These are phyloP conservation scores for Microbotryomycetes sp. DNA, from an alignment of 1,284 basidiomycete genomes.

Conservation along the genomic window DNA sequence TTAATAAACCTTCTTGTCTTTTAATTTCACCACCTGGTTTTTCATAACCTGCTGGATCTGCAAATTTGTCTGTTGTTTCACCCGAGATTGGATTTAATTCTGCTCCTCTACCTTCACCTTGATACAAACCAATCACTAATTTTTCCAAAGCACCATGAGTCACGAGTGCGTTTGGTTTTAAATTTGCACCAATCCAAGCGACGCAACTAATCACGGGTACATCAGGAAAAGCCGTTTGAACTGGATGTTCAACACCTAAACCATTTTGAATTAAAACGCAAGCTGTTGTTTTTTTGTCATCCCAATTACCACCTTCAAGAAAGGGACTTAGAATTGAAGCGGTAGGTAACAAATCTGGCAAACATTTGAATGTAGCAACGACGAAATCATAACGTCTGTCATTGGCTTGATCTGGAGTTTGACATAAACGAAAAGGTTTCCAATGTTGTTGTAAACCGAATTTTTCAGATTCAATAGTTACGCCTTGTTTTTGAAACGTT, in stretches of 20 bases:
- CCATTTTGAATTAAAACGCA: conserved; percentile 46
- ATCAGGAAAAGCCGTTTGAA: conserved; percentile 39
- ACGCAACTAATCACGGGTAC: conserved; percentile 44
- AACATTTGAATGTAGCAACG: conserved; percentile 13
- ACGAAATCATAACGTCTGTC: conserved; percentile 27
- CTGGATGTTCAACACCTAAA: conserved; percentile 45
- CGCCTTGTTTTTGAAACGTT: conserved; percentile 17
- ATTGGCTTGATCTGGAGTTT: conserved; percentile 25
- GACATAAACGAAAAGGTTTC: conserved; percentile 32
- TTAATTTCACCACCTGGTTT: not conserved
- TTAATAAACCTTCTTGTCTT: conserved; percentile 34
- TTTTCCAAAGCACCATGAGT: conserved; percentile 36
- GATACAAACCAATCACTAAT: conserved; percentile 43
- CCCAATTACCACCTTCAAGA: conserved; percentile 16
- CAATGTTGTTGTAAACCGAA: conserved; percentile 15
- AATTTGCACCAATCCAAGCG: conserved; percentile 47
- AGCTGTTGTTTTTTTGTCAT: not conserved
- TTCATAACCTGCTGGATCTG: conserved; percentile 29
- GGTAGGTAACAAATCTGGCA: conserved; percentile 30
- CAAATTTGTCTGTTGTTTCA: conserved; percentile 8
- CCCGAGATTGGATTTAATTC: conserved; percentile 4
- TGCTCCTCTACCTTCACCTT: conserved; percentile 15
- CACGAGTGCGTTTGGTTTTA: conserved; percentile 38
- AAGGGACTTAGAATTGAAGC: conserved; percentile 30
- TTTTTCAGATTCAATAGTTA: conserved; percentile 22